Conservation (phyloP, 2,329 filamentous ascomycete species). For the Phialocephala subalpina region DNA sequence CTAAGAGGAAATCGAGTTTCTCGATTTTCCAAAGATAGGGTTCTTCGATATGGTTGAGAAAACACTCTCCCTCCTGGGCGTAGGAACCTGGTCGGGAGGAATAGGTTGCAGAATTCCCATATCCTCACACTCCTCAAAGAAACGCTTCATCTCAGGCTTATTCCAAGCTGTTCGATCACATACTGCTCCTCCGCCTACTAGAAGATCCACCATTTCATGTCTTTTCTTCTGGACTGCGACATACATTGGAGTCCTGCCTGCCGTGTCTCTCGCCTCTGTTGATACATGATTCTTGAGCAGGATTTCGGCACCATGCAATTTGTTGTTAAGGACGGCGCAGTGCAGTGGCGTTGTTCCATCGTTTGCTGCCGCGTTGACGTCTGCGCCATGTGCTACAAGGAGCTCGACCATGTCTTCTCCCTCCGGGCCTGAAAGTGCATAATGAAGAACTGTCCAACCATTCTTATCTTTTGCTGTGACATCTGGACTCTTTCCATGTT, state of each 20-base stretch:
- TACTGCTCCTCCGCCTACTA: neutral
- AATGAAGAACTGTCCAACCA: slow-evolving; percentile 7
- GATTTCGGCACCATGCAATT: neutral
- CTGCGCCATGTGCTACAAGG: slow-evolving; percentile 1
- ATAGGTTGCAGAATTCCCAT: neutral
- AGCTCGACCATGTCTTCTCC: slow-evolving; percentile 9
- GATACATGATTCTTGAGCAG: neutral
- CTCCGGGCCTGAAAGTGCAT: slow-evolving; percentile 1
- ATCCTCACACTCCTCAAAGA: slow-evolving; percentile 7
- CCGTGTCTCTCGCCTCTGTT: neutral
- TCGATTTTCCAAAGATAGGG: neutral
- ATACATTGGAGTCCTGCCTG: neutral
- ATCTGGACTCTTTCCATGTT: slow-evolving; percentile 3
- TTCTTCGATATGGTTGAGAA: neutral
- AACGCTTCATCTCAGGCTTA: slow-evolving; percentile 3
- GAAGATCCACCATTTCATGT: slow-evolving; percentile 5
- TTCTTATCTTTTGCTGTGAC: neutral
- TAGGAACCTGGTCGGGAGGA: neutral
- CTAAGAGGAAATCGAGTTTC: neutral
- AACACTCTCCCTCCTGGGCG: slow-evolving; percentile 1
- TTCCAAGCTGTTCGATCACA: neutral
- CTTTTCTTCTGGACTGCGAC: slow-evolving; percentile 5
- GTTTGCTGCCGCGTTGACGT: slow-evolving; percentile 4
- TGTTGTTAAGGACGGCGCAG: slow-evolving; percentile 1
- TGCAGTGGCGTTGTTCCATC: slow-evolving; percentile 1